Evolutionary conservation across 371 early-diverging fungal species (phyloP), one percentile per base, ranked within the genome.

Genomic region (Mortierella polycephala): DNA sequence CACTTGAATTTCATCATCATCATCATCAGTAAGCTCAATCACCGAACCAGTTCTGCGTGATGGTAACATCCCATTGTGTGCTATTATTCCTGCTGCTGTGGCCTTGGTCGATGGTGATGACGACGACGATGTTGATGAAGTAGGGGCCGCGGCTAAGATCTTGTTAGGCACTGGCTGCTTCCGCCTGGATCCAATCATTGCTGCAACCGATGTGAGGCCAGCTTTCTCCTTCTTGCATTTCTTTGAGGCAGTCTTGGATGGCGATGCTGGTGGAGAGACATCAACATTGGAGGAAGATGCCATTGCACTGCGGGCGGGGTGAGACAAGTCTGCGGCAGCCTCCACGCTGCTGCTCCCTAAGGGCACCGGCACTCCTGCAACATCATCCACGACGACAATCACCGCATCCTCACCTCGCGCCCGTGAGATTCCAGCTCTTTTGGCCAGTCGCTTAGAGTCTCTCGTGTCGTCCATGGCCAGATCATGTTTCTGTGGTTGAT

Each of bases 171-270:
- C 21, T 13, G 37, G 60, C 9, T 58, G 67, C 21, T 64, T 74
- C 16, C 68, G 54, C 18, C 72, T 60, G 6, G 74, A 64, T 14
- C 69, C 64, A 8, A 74, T 52, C 18, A 63, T 21, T 7, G 45
- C 12, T 7, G 69, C 74, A 8, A 74, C 53, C 0, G 74, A 56
- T 9, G 45, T 47, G 1, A 60, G 14, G 0, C 57, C 39, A 11
- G 64, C 49, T 9, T 69, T 69, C 1, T 50, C 69, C 42, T 64
- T 68, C 40, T 68, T 68, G 7, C 41, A 16, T 20, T 58, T 63
- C 7, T 50, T 49, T 8, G 16, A 8, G 8, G 64, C 9, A 11
- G 7, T 23, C 21, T 12, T 41, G 8, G 44, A 7, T 44, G 54
- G 30, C 0, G 58, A 10, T 5, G 21, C 1, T 10, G 39, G 30